Conservation (phyloP, 192 early-diverging fungal genomes). For the Linnemannia zychae region DNA sequence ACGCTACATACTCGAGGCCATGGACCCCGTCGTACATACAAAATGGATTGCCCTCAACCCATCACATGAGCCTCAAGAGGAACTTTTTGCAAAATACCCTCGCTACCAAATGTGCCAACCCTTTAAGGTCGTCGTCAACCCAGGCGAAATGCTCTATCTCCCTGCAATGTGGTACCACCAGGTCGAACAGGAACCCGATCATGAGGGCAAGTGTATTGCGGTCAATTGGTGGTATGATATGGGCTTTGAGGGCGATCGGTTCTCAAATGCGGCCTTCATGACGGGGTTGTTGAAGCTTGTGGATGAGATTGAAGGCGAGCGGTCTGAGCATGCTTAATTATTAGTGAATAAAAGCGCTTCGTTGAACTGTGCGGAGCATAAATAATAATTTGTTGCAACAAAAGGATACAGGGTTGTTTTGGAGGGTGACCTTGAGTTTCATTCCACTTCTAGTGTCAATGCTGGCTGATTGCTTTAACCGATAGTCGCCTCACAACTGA, state of each 20-base stretch:
- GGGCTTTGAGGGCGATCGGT: slow-evolving; percentile 56
- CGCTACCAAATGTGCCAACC: slow-evolving; percentile 58
- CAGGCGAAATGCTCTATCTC: slow-evolving; percentile 67
- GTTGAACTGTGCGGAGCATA: not conserved
- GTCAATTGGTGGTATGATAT: slow-evolving; percentile 72
- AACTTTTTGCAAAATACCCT: slow-evolving; percentile 56
- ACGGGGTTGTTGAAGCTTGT: slow-evolving; percentile 35
- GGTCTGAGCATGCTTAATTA: not conserved
- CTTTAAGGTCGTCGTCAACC: slow-evolving; percentile 55
- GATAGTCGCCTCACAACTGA: too few species aligned
- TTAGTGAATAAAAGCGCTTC: not conserved
- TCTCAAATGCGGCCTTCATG: slow-evolving; percentile 36
- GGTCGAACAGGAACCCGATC: slow-evolving; percentile 60
- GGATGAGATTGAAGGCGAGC: slow-evolving; percentile 28
- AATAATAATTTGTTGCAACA: too few species aligned
- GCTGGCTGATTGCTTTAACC: too few species aligned
- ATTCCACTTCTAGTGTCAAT: too few species aligned
- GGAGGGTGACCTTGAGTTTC: too few species aligned
- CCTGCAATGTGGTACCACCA: slow-evolving; percentile 72
- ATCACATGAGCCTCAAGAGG: slow-evolving; percentile 38
- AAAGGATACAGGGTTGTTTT: too few species aligned
- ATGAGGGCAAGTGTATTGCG: slow-evolving; percentile 64
- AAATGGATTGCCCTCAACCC: slow-evolving; percentile 66
- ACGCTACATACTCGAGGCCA: slow-evolving; percentile 41
- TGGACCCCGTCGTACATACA: slow-evolving; percentile 42